phyloP scores from a whole-genome alignment of 257 asterid genomes.

The Jacaranda mimosifolia region DNA sequence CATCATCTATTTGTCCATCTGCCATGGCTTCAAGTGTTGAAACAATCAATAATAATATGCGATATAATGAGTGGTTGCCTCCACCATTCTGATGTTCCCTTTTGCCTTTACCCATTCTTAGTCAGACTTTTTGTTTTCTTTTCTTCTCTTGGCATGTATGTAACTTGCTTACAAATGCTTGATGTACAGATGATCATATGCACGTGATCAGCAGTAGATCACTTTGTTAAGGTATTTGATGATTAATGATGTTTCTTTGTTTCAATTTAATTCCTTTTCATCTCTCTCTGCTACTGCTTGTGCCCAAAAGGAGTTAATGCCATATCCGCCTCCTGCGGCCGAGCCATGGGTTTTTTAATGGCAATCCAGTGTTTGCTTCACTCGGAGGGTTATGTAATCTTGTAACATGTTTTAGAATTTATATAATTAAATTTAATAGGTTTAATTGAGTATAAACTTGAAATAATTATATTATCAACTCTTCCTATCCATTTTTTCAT shows the following conservation, averaged over 20 bases:
- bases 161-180: conserved; percentile 31
- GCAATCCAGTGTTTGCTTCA: too few species aligned
- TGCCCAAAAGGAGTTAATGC: too few species aligned
- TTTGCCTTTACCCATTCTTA: not conserved
- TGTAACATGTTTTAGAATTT: too few species aligned
- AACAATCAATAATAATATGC: not conserved
- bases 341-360: too few species aligned
- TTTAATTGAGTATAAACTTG: too few species aligned
- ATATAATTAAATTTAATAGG: too few species aligned
- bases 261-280: not conserved
- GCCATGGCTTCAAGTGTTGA: conserved; percentile 64
- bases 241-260: conserved; percentile 1
- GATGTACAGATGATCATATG: conserved; percentile 28
- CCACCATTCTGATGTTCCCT: conserved; percentile 11
- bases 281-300: not conserved
- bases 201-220: conserved; percentile 30
- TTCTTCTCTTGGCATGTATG: conserved; percentile 29
- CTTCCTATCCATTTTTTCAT: too few species aligned
- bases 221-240: conserved; percentile 22
- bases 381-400: too few species aligned
- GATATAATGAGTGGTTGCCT: not conserved
- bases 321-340: too few species aligned
- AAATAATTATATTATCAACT: too few species aligned
- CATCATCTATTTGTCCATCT: conserved; percentile 55
- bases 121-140: not conserved